Percentiles rank a stretch among this genome's conserved stretches.
Evolutionary conservation across 2,329 filamentous ascomycete species (phyloP).

Genomic region (Neospermospora avenae): DNA sequence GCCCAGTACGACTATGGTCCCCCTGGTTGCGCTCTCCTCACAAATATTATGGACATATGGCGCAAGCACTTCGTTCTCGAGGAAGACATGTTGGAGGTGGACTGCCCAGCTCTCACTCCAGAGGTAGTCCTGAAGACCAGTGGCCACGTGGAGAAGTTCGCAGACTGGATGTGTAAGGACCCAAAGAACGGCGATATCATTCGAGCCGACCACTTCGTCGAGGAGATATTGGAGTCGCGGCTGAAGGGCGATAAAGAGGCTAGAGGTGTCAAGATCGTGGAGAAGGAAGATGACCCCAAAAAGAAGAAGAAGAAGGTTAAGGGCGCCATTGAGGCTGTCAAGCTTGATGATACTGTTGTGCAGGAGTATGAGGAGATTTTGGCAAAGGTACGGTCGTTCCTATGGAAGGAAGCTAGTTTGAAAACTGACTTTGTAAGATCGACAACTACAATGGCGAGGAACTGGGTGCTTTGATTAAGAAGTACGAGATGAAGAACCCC

Average conservation of each 20-base stretch:
- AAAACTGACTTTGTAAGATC: slow-evolving; percentile 50
- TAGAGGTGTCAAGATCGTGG: slow-evolving; percentile 75
- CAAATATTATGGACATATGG: slow-evolving; percentile 70
- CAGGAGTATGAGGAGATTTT: slow-evolving; percentile 89
- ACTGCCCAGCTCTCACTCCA: slow-evolving; percentile 89
- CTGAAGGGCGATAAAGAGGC: slow-evolving; percentile 91
- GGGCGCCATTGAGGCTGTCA: slow-evolving; percentile 73
- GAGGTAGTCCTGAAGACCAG: slow-evolving; percentile 91
- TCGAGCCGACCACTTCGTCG: slow-evolving; percentile 92
- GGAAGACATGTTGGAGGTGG: slow-evolving; percentile 72
- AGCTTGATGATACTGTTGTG: slow-evolving; percentile 81
- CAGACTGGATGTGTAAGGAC: slow-evolving; percentile 98
- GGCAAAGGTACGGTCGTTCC: slow-evolving; percentile 52
- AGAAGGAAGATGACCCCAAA: slow-evolving; percentile 66
- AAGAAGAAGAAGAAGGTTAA: slow-evolving; percentile 88
- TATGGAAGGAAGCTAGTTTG: background rate
- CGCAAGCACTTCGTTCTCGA: slow-evolving; percentile 71
- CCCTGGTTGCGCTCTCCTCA: slow-evolving; percentile 66
- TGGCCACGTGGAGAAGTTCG: slow-evolving; percentile 94
- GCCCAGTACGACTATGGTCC: slow-evolving; percentile 61
- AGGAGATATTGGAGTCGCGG: slow-evolving; percentile 84
- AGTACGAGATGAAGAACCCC: slow-evolving; percentile 89
- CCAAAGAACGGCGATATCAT: slow-evolving; percentile 96
- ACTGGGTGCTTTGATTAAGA: slow-evolving; percentile 83
- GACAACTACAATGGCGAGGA: slow-evolving; percentile 91